phyloP scores from a whole-genome alignment of 176 grass and related monocot species.

The barley (Hordeum vulgare) region MorexV3_pseudomolecules_assembly NC_058521.1:427443452-427443951 shows the following conservation, averaged over 20 bases:
- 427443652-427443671: too few relatives aligned
- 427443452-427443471: too few relatives aligned
- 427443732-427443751: neutral
- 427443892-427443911: conserved; percentile 17
- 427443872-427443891: conserved; percentile 10
- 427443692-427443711: neutral
- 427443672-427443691: neutral
- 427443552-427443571: too few relatives aligned
- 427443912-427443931: conserved; percentile 10
- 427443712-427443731: too few relatives aligned
- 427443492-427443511: too few relatives aligned
- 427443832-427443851: neutral
- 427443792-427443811: neutral
- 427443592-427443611: too few relatives aligned
- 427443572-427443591: too few relatives aligned
- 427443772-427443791: neutral
- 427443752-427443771: neutral
- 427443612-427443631: too few relatives aligned
- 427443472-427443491: too few relatives aligned
- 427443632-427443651: too few relatives aligned
- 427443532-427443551: too few relatives aligned
- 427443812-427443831: neutral
- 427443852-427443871: neutral
- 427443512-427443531: too few relatives aligned
- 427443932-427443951: conserved; percentile 38